Evolutionary conservation across 805 yeast genomes (phyloP), one percentile per base, ranked within the genome.

Genomic region (Cyberlindnera mississippiensis): DNA sequence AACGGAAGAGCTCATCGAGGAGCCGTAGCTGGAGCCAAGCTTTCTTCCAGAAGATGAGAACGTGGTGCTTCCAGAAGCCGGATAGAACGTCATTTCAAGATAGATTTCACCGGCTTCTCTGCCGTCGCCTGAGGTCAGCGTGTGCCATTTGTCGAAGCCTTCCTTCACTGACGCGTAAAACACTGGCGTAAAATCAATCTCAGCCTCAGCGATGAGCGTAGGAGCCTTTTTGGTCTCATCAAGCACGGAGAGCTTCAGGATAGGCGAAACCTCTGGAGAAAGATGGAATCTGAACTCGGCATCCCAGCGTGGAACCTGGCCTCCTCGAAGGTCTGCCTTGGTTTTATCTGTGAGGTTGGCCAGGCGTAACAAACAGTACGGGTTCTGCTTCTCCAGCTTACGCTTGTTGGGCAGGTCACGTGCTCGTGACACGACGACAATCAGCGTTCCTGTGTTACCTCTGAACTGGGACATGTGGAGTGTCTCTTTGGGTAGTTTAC

Each of bases 301-400:
- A 45, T 86, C 81, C 87, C 97, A 93, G 16, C 71, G 76, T 1
- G 99, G 99, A 4, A 86, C 84, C 59, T 93, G 99, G 2, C 99
- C 99, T 1, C 96, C 99, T 51, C 98, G 68, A 39, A 77, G 74
- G 45, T 85, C 80, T 0, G 87, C 73, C 28, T 79, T 80, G 1
- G 97, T 87, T 55, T 83, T 79, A 49, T 85, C 80, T 9, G 95
- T 91, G 53, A 77, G 76, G 45, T 86, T 87, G 22, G 90, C 91
- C 5, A 93, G 71, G 42, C 98, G 69, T 11, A 86, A 71, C 6
- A 91, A 78, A 46, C 89, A 84, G 64, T 87, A 90, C 2, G 98
- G 99, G 50, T 86, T 84, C 63, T 93, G 99, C 56, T 93, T 93
- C 56, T 95, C 97, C 38, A 91, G 69, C 48, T 83, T 86, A 28